Percentiles rank a stretch among this genome's conserved stretches.
Conservation (phyloP, 2,329 filamentous ascomycete genomes). For the Madurella fahalii region DNA sequence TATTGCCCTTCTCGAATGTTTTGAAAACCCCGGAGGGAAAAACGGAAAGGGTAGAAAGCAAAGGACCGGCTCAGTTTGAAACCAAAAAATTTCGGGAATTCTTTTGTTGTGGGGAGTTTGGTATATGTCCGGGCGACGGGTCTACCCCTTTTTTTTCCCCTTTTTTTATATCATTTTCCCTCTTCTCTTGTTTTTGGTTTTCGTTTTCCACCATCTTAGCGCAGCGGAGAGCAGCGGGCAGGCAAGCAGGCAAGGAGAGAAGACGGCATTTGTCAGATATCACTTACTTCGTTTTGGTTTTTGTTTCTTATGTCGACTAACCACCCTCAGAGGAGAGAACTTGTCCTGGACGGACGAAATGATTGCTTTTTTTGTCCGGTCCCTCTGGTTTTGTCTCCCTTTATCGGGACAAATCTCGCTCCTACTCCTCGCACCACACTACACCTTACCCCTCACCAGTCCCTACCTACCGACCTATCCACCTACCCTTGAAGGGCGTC, state of each 20-base stretch:
- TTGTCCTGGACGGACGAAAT: neutral
- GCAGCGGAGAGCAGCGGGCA: slow-evolving; percentile 5
- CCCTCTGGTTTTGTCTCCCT: too few relatives aligned
- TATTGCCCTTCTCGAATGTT: neutral
- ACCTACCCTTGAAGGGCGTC: slow-evolving; percentile 8
- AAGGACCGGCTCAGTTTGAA: slow-evolving; percentile 11
- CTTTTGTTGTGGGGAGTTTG: slow-evolving; percentile 17
- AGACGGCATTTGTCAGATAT: slow-evolving; percentile 16
- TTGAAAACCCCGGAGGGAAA: neutral
- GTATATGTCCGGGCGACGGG: slow-evolving; percentile 19
- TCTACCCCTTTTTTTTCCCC: slow-evolving; percentile 11
- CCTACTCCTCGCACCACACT: too few relatives aligned
- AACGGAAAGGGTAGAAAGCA: slow-evolving; percentile 5
- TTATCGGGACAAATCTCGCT: too few relatives aligned
- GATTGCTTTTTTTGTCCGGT: too few relatives aligned
- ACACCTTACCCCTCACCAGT: too few relatives aligned
- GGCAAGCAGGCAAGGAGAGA: slow-evolving; percentile 1
- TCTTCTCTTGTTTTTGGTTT: slow-evolving; percentile 30
- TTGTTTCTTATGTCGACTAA: slow-evolving; percentile 11
- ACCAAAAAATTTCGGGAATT: slow-evolving; percentile 6
- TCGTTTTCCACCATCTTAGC: slow-evolving; percentile 20
- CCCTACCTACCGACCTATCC: too few relatives aligned
- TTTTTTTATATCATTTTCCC: slow-evolving; percentile 11
- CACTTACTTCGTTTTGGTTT: slow-evolving; percentile 1
- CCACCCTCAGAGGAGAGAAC: slow-evolving; percentile 11